Percentiles rank a stretch among this genome's conserved stretches.
phyloP scores from a whole-genome alignment of 257 asterid genomes.

The Perilla frutescens region DNA sequence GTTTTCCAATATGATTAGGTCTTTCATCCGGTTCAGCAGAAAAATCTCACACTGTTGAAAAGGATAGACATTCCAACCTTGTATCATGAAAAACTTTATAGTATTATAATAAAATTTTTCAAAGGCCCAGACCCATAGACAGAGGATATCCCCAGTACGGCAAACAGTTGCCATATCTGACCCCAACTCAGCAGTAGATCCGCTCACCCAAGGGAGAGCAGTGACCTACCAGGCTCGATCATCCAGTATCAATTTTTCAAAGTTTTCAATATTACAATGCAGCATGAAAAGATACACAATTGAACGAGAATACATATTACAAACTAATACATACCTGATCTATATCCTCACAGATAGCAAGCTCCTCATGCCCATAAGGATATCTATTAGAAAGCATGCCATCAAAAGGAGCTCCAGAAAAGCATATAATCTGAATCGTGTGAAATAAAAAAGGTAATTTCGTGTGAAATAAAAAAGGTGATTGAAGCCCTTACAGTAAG shows the following conservation, averaged over 20 bases:
- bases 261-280: background rate
- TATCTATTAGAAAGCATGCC: constrained; percentile 48
- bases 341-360: constrained; percentile 81
- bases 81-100: background rate
- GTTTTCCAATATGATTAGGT: background rate
- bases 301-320: background rate
- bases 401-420: constrained; percentile 18
- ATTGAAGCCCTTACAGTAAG: constrained; percentile 64
- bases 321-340: constrained; percentile 67
- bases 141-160: background rate
- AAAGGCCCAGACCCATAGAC: background rate
- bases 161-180: background rate
- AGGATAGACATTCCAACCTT: background rate
- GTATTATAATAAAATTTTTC: background rate
- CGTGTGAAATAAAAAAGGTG: background rate
- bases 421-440: constrained; percentile 11
- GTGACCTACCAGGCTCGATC: constrained; percentile 14
- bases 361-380: constrained; percentile 96
- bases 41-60: background rate
- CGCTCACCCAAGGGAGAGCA: background rate
- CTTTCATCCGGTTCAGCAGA: background rate
- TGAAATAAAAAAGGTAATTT: background rate
- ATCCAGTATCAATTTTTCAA: background rate
- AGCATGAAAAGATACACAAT: background rate
- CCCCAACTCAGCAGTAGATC: background rate